Evolutionary conservation across 148 eudicot species (phyloP).

Genomic region (Nyssa sinensis): DNA sequence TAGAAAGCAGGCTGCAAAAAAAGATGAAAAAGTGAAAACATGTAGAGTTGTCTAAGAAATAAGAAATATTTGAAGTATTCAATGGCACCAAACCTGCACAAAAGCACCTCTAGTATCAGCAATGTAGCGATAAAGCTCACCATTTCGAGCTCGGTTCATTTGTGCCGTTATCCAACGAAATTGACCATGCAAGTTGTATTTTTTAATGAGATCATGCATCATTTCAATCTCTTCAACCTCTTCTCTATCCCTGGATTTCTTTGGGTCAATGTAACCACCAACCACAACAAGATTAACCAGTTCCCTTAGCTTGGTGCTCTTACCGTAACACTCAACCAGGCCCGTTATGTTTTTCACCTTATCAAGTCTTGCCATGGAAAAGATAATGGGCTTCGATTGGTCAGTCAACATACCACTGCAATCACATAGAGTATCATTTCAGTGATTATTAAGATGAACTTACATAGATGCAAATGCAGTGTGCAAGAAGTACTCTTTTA

Average conservation of each 20-base stretch:
- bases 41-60: no score
- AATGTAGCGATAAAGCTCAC: constrained; percentile 38
- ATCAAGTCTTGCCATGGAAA: constrained; percentile 38
- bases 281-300: constrained; percentile 31
- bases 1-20: constrained; percentile 35
- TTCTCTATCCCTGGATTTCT: constrained; percentile 33
- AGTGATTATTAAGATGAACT: not conserved
- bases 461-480: no score
- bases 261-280: constrained; percentile 28
- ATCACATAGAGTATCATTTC: not conserved
- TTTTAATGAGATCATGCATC: constrained; percentile 24
- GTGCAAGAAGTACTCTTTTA: no score
- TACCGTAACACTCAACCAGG: constrained; percentile 29
- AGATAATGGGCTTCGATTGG: constrained; percentile 29
- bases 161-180: constrained; percentile 34
- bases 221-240: constrained; percentile 32
- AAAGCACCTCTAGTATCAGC: constrained; percentile 30
- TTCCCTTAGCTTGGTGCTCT: constrained; percentile 26
- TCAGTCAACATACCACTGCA: constrained; percentile 29
- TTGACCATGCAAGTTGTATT: constrained; percentile 30
- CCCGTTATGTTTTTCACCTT: constrained; percentile 34
- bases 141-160: constrained; percentile 33
- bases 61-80: not conserved
- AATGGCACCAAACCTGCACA: constrained; percentile 25
- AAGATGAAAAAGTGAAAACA: not conserved